Base-by-base conservation (phyloP, 2,329 filamentous ascomycete genomes). In the Orbilia blumenaviensis region DNA sequence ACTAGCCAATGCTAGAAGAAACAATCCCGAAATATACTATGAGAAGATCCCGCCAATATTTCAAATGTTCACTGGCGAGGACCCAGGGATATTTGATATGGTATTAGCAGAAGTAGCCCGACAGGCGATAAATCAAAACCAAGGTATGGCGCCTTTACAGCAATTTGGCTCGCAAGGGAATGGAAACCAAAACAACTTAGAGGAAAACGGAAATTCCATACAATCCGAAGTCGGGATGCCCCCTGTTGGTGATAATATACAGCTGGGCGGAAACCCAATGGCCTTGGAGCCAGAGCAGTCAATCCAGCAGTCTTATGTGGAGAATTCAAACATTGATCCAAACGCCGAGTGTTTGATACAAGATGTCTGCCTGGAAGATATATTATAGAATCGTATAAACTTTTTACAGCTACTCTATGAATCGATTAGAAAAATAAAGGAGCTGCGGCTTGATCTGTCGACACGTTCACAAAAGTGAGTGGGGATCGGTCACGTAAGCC, bases 51-150 rank as follows among this genome's bases (percentile, higher is more conserved):
- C 54, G 0, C 14, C 29, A 12, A 1, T 46, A 3, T 69, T 50
- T 18, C 54, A 56, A 21, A n/a, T 73, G 23, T 66, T 73, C n/a
- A 62, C 63, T 41, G 68, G 68, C n/a, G n/a, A 32, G 14, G 14
- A 25, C 3, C 44, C 21, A 1, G 44, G 44, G n/a, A 25, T 48
- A 2, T 48, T 18, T 18, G 18, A 25, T 12, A 1, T 25, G 1
- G 9, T 27, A 25, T 48, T 27, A 12, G 21, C 21, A 27, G 21
- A 25, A 25, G 1, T n/a, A 4, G 1, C 9, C 14, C 21, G n/a
- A 23, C 21, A n/a, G 3, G 12, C 12, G n/a, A 27, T 27, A 1
- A 7, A 48, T 48, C 41, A 23, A 18, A 44, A 21, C 18, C 21
- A 44, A 9, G 10, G 16, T 18, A 5, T 34, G 29, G 29, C 5